Percentiles rank a stretch among this genome's conserved stretches.
Evolutionary conservation across 2,329 filamentous ascomycete genomes (phyloP).

Genomic region (Apiospora malaysiana): DNA sequence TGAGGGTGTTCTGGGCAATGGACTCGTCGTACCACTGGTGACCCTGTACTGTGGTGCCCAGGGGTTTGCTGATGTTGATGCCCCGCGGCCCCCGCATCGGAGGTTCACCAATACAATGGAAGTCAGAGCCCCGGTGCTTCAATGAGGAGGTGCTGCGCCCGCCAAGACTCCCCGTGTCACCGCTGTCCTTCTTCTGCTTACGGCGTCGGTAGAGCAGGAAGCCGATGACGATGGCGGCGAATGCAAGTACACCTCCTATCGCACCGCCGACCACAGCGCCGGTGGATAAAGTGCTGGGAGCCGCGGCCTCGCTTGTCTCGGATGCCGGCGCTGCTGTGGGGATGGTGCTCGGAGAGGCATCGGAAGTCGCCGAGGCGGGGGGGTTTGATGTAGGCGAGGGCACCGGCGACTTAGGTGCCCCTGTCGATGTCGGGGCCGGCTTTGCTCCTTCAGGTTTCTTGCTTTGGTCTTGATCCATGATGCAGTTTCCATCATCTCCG

Average conservation of each 20-base stretch:
- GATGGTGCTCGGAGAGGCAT: conserved; percentile 26
- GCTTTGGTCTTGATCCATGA: conserved; percentile 57
- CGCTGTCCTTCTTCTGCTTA: not conserved
- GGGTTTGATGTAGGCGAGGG: conserved; percentile 18
- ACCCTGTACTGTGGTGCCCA: conserved; percentile 5
- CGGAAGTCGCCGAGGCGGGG: conserved; percentile 20
- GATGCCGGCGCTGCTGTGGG: conserved; percentile 27
- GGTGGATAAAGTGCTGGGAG: conserved; percentile 30
- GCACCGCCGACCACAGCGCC: conserved; percentile 39
- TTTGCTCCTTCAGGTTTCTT: conserved; percentile 32
- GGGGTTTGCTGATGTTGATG: conserved; percentile 14
- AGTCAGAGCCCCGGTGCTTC: not conserved
- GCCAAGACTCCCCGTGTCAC: not conserved
- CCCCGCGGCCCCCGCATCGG: not conserved
- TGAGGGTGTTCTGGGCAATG: conserved; percentile 7
- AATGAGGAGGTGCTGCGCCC: not conserved
- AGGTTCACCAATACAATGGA: conserved; percentile 13
- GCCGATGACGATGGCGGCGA: conserved; percentile 6
- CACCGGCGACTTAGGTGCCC: conserved; percentile 17
- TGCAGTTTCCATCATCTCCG: conserved; percentile 55
- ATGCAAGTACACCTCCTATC: not conserved
- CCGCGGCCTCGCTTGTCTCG: conserved; percentile 26
- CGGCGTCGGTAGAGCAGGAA: conserved; percentile 10
- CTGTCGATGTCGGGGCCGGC: conserved; percentile 19
- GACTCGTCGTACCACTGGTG: conserved; percentile 6